phyloP scores from a whole-genome alignment of 805 yeast genomes.

The Myxozyma lipomycoides region DNA sequence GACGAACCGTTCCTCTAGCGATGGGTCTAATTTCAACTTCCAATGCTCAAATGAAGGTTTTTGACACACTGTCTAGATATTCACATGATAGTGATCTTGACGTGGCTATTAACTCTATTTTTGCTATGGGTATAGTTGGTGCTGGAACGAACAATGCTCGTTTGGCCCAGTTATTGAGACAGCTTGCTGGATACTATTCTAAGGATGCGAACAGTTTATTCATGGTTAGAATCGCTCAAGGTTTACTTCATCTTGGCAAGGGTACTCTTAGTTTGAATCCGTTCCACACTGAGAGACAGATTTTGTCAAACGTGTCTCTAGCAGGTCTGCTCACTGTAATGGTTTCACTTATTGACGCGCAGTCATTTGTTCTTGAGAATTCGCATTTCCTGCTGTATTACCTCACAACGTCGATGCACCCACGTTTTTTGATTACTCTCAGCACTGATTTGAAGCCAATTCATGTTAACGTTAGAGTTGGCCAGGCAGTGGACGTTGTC shows the following conservation, averaged over 20 bases:
- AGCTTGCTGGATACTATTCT: conserved; percentile 86
- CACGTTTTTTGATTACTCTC: conserved; percentile 87
- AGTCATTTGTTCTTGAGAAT: conserved; percentile 65
- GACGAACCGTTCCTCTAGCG: conserved; percentile 96
- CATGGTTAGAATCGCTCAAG: conserved; percentile 92
- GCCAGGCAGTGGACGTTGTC: conserved; percentile 97
- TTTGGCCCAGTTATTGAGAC: conserved; percentile 90
- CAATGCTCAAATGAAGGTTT: conserved; percentile 94
- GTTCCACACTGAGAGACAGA: conserved; percentile 81
- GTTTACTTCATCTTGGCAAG: conserved; percentile 90
- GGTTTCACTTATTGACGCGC: conserved; percentile 81
- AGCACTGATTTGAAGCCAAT: conserved; percentile 87
- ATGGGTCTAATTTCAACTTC: conserved; percentile 93
- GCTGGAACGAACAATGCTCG: conserved; percentile 99
- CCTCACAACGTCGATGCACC: conserved; percentile 83
- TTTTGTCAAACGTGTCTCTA: conserved; percentile 79
- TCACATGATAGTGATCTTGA: conserved; percentile 94
- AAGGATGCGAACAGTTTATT: conserved; percentile 87
- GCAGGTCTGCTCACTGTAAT: conserved; percentile 84
- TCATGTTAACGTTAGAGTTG: conserved; percentile 95
- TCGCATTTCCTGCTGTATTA: conserved; percentile 78
- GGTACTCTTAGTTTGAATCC: conserved; percentile 90
- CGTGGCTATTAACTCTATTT: conserved; percentile 91
- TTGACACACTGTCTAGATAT: conserved; percentile 91
- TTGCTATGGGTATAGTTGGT: conserved; percentile 96